Evolutionary conservation across 306 rosid species (phyloP).

Genomic region (Potentilla sterilis): DNA sequence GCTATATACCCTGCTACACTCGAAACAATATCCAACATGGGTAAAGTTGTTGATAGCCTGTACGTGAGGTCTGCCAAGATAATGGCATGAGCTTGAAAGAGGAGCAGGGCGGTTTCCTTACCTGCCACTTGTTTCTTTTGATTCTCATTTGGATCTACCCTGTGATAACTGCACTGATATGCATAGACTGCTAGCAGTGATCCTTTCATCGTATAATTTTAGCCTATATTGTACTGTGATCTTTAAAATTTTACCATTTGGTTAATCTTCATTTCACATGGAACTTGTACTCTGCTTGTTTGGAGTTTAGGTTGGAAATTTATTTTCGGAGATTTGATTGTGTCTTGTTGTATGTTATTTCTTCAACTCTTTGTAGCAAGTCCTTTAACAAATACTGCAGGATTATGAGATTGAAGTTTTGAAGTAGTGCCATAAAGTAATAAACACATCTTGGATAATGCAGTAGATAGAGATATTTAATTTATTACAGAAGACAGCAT

Average conservation of each 20-base stretch:
- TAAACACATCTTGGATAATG: no score
- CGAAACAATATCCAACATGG: conserved; percentile 80
- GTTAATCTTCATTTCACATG: conserved; percentile 13
- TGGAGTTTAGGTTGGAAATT: neutral
- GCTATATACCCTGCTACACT: conserved; percentile 58
- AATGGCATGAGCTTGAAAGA: conserved; percentile 53
- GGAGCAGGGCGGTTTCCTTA: conserved; percentile 3
- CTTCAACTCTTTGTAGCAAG: neutral
- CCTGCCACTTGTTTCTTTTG: neutral
- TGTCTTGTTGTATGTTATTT: neutral
- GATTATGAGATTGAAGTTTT: neutral
- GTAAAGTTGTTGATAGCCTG: conserved; percentile 92
- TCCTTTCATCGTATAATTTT: neutral
- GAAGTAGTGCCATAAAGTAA: neutral
- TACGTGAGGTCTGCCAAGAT: conserved; percentile 94
- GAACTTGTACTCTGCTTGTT: conserved; percentile 3
- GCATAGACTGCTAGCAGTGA: conserved; percentile 8
- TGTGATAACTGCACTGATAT: neutral
- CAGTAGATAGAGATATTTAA: no score
- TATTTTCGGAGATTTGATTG: neutral
- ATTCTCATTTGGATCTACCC: neutral
- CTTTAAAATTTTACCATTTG: conserved; percentile 4
- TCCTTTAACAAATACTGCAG: neutral
- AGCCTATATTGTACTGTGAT: conserved; percentile 10
- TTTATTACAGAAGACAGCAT: no score